Percentiles rank a stretch among this genome's conserved stretches.
Evolutionary conservation across 345 rosid genomes (phyloP).

Genomic region (Euphorbia tirucalli): DNA sequence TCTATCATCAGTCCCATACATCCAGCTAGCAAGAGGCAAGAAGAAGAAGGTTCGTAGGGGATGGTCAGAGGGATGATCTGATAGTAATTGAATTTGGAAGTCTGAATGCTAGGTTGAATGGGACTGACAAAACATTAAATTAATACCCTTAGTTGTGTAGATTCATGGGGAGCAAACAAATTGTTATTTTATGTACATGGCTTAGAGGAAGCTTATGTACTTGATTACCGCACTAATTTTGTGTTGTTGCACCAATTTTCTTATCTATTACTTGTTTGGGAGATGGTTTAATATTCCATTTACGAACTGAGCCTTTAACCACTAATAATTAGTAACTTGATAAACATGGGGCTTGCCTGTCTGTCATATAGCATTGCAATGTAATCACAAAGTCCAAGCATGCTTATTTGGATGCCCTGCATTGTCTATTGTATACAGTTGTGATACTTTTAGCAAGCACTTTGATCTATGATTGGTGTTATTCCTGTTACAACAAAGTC

Average conservation of each 20-base stretch:
- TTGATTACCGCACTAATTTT: background rate
- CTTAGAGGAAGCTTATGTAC: slow-evolving; percentile 1
- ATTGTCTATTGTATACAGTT: background rate
- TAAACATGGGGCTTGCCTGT: background rate
- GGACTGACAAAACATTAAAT: background rate
- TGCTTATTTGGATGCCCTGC: background rate
- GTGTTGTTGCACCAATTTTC: background rate
- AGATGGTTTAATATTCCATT: background rate
- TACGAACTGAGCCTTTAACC: background rate
- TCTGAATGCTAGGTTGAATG: background rate
- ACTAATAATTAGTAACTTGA: background rate
- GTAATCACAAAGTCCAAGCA: background rate
- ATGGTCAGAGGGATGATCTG: background rate
- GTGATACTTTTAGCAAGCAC: background rate
- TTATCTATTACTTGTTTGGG: background rate
- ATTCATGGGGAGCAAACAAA: background rate
- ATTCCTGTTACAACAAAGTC: slow-evolving; percentile 1
- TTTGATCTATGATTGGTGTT: background rate
- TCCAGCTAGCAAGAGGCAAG: background rate
- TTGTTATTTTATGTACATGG: background rate
- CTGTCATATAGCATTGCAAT: background rate
- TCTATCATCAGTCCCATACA: background rate
- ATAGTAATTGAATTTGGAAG: background rate
- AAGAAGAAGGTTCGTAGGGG: background rate
- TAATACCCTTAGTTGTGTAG: background rate